A percentile compares a stretch with the other conserved stretches of the same genome.
These are phyloP conservation scores for Chalciporus sphaerocephalus DNA, from an alignment of 768 basidiomycete species.

Conservation along the genomic window DNA sequence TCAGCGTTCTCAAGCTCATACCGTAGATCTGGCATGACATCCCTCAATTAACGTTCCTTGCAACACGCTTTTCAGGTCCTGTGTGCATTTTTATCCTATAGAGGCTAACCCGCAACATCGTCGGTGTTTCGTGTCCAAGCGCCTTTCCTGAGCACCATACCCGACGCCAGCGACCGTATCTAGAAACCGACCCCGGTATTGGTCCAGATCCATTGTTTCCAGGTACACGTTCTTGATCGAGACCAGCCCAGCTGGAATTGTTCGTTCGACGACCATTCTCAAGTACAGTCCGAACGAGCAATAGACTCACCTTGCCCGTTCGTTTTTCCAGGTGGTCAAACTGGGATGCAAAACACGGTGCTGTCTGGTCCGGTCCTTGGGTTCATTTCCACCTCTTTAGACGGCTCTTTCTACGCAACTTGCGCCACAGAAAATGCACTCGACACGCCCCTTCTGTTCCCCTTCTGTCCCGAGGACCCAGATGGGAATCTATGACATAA, in stretches of 20 bases:
- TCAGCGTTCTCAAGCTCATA: constrained; percentile 14
- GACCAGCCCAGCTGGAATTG: background rate
- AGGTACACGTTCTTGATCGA: constrained; percentile 4
- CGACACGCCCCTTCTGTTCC: background rate
- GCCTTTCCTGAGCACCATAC: constrained; percentile 4
- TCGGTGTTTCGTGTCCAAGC: constrained; percentile 10
- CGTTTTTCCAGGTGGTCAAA: background rate
- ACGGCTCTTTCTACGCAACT: background rate
- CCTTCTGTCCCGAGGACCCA: background rate
- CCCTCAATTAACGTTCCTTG: constrained; percentile 13
- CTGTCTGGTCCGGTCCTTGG: background rate
- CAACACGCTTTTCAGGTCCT: constrained; percentile 9
- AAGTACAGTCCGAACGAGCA: background rate
- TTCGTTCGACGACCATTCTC: background rate
- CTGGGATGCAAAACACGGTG: background rate
- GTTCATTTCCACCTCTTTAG: background rate
- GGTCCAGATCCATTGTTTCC: constrained; percentile 1
- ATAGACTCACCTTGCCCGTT: background rate
- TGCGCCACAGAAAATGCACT: constrained; percentile 13
- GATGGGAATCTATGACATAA: constrained; percentile 23
- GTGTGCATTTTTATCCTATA: constrained; percentile 13
- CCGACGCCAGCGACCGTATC: constrained; percentile 5
- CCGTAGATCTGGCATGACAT: constrained; percentile 18
- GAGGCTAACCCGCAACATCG: constrained; percentile 3
- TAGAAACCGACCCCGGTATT: constrained; percentile 5